Base-by-base conservation (phyloP, 257 asterid species). In the Solanum microdontum region DNA sequence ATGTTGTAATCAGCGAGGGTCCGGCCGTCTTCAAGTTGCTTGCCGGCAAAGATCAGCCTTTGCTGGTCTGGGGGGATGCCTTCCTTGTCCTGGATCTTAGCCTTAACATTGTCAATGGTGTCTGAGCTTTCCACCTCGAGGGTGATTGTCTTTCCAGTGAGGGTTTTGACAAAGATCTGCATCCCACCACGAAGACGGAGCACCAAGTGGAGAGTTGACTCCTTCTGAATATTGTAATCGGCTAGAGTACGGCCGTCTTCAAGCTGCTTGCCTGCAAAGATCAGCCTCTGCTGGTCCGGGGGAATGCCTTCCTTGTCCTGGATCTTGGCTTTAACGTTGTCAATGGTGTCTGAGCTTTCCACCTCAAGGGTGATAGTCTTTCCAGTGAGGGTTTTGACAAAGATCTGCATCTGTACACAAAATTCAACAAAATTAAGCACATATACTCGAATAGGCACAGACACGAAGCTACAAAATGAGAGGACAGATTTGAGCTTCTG, bases 1-100 rank as follows among this genome's bases (percentile, higher is more conserved):
- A 93, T 93, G 87, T 91, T 93, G 88, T 93, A 93, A 7, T 93
- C 95, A 0, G 94, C 95, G 0, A 92, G 55, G 11, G 94, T 92
- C 0, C 94, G 84, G 6, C 94, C 94, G 3, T 92, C 93, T 3
- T 91, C 93, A 0, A 91, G 88, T 13, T 91, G 93, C 83, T 91
- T 91, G 0, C 93, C 93, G 0, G 93, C 93, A 7, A 91, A 91
- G 24, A 91, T 91, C 72, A 91, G 7, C 77, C 93, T 88, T 17
- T 91, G 93, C 88, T 91, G 93, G 83, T 91, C 93, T 28, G 93
- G 93, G 5, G 93, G 93, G 0, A 91, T 91, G 0, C 93, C 93
- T 48, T 91, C 93, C 89, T 91, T 91, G 24, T 91, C 93, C 69
- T 91, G 93, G 39, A 91, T 91, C 83, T 91, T 91, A 2, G 93